Percentiles rank a stretch among this genome's conserved stretches.
Evolutionary conservation across 495 filamentous ascomycete species (phyloP).

Genomic region (Hyaloscypha hepaticicola): DNA sequence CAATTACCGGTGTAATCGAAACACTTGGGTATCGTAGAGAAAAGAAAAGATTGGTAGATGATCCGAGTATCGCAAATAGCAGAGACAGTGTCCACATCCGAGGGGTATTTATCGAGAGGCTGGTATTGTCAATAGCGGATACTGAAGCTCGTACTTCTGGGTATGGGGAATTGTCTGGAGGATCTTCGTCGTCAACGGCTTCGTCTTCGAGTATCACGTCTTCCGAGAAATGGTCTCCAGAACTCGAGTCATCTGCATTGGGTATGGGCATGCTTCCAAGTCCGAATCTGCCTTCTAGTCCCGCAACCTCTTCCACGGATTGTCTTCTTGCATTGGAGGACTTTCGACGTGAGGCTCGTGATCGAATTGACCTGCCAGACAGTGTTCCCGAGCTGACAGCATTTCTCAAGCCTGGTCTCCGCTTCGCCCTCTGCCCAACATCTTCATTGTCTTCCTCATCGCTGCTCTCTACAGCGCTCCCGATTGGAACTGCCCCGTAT

Average conservation of each 20-base stretch:
- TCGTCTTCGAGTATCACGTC: conserved; percentile 20
- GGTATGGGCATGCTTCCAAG: conserved; percentile 23
- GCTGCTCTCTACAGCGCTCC: conserved; percentile 27
- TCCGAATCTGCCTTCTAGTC: conserved; percentile 23
- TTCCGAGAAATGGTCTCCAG: background rate
- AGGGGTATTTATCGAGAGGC: conserved; percentile 78
- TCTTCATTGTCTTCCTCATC: conserved; percentile 31
- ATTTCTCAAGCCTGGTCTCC: conserved; percentile 24
- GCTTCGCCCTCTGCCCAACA: conserved; percentile 16
- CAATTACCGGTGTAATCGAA: conserved; percentile 81
- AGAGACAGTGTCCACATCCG: conserved; percentile 83
- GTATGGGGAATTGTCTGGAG: conserved; percentile 64
- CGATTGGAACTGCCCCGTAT: conserved; percentile 54
- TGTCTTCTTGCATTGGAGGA: conserved; percentile 6
- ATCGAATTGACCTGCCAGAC: background rate
- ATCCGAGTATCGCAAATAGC: conserved; percentile 76
- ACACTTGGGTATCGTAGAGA: conserved; percentile 82
- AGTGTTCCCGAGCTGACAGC: conserved; percentile 18
- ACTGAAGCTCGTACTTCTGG: conserved; percentile 78
- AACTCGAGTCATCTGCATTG: conserved; percentile 12
- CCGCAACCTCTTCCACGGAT: conserved; percentile 18
- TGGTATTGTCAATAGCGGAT: conserved; percentile 66
- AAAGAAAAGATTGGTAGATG: conserved; percentile 82
- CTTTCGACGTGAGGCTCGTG: conserved; percentile 1
- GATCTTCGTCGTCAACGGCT: conserved; percentile 43